These are phyloP conservation scores for Epichloe festucae DNA, from an alignment of 2,329 filamentous ascomycete genomes.

Conservation along the genomic window DNA sequence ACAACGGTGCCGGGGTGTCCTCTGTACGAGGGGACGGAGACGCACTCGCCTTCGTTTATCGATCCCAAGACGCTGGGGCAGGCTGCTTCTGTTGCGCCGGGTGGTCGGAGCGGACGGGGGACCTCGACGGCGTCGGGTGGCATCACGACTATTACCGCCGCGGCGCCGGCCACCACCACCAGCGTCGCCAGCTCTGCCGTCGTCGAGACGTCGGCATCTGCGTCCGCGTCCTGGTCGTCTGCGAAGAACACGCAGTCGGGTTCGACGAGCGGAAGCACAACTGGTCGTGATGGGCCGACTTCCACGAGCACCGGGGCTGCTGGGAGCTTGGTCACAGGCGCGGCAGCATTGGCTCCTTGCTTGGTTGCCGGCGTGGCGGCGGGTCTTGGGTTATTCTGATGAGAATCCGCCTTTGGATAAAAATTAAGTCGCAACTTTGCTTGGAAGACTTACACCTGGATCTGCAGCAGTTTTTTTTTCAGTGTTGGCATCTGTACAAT, in stretches of 20 bases:
- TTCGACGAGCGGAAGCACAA: not conserved
- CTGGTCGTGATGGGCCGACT: not conserved
- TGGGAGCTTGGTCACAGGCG: not conserved
- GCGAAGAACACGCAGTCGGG: too few species aligned
- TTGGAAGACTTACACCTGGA: too few species aligned
- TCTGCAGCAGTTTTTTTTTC: too few species aligned
- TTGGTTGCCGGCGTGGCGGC: not conserved
- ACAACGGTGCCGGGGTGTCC: conserved; percentile 48
- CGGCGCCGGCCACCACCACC: too few species aligned
- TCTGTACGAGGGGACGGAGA: conserved; percentile 40
- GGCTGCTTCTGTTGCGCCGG: not conserved
- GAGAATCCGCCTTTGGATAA: too few species aligned
- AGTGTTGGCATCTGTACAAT: too few species aligned
- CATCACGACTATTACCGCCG: not conserved
- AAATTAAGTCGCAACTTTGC: too few species aligned
- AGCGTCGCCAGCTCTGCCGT: too few species aligned
- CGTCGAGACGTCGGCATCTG: too few species aligned
- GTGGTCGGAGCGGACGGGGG: too few species aligned
- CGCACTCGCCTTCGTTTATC: conserved; percentile 39
- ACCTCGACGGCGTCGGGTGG: conserved; percentile 5
- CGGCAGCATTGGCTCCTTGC: not conserved
- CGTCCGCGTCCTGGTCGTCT: too few species aligned
- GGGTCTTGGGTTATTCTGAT: not conserved
- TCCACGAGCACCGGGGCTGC: not conserved
- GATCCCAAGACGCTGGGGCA: conserved; percentile 17